Conservation (phyloP, 768 basidiomycete genomes). For the Dentipellis fragilis region DNA sequence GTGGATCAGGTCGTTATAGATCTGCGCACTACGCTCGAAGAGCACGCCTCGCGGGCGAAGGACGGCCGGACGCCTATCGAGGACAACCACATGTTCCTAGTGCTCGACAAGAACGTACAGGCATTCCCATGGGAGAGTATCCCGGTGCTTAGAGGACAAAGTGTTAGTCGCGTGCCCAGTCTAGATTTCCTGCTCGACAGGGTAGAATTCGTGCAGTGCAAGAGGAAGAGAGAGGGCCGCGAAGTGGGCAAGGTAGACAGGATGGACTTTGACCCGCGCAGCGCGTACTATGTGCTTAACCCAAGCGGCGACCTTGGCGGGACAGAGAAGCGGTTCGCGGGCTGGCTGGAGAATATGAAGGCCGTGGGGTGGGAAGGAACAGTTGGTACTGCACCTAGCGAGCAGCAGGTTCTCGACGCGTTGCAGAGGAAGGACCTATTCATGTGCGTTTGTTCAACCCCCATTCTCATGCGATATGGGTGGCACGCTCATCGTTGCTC, state of each 20-base stretch:
- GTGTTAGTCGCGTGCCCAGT: slow-evolving; percentile 89
- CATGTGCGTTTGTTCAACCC: slow-evolving; percentile 59
- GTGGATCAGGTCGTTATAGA: slow-evolving; percentile 86
- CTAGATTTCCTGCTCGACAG: slow-evolving; percentile 83
- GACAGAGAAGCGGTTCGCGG: slow-evolving; percentile 74
- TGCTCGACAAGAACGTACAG: slow-evolving; percentile 84
- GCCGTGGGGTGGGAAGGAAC: slow-evolving; percentile 77
- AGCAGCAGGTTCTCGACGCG: slow-evolving; percentile 73
- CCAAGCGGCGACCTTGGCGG: slow-evolving; percentile 82
- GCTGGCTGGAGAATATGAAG: slow-evolving; percentile 70
- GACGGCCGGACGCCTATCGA: slow-evolving; percentile 16
- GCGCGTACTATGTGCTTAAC: slow-evolving; percentile 80
- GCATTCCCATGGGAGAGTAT: slow-evolving; percentile 94
- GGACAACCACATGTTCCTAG: slow-evolving; percentile 76
- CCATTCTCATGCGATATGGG: background rate
- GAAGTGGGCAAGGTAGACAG: slow-evolving; percentile 28
- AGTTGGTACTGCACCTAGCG: slow-evolving; percentile 64
- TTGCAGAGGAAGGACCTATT: slow-evolving; percentile 71
- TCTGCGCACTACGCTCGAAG: slow-evolving; percentile 66
- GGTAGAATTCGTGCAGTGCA: slow-evolving; percentile 40
- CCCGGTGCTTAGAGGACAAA: slow-evolving; percentile 71
- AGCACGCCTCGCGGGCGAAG: slow-evolving; percentile 34
- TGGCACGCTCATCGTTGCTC: slow-evolving; percentile 1
- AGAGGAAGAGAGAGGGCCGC: slow-evolving; percentile 27
- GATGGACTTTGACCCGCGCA: slow-evolving; percentile 50